Conservation (phyloP, 2,329 filamentous ascomycete genomes). For the Beauveria rudraprayagi region DNA sequence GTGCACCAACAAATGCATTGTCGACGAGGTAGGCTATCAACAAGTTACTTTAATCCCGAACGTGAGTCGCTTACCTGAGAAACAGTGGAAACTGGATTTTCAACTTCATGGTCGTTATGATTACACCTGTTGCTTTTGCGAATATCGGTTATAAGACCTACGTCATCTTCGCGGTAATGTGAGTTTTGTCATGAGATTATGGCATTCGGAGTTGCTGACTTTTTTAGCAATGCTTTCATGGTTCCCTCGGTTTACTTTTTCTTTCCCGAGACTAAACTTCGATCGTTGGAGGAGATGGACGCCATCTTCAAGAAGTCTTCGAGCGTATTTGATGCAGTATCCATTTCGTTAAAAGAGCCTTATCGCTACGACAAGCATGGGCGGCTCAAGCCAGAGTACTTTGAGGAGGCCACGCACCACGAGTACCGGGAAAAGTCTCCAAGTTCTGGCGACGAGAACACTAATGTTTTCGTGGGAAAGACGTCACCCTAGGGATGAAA, state of each 20-base stretch:
- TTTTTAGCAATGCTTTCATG: constrained; percentile 7
- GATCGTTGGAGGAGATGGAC: constrained; percentile 8
- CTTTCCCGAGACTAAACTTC: constrained; percentile 8
- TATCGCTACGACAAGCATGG: constrained; percentile 1
- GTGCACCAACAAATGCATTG: constrained; percentile 36
- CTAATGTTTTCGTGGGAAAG: background rate
- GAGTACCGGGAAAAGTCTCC: constrained; percentile 1
- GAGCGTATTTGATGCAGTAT: constrained; percentile 4
- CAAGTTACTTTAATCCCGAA: too few species aligned
- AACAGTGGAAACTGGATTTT: constrained; percentile 7
- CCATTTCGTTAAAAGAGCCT: constrained; percentile 1
- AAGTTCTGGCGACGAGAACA: constrained; percentile 7
- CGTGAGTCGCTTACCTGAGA: background rate
- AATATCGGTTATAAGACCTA: constrained; percentile 10
- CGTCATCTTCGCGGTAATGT: constrained; percentile 9
- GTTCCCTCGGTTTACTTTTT: constrained; percentile 9
- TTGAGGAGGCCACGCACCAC: constrained; percentile 1
- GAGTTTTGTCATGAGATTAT: background rate
- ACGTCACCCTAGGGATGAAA: background rate
- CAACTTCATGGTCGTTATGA: constrained; percentile 11
- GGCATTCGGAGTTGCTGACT: background rate
- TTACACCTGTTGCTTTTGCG: constrained; percentile 4
- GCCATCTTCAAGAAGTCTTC: constrained; percentile 9
- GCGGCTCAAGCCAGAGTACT: background rate
- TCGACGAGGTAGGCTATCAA: constrained; percentile 31